These are phyloP conservation scores for Geranium brycei DNA, from an alignment of 345 rosid genomes.

Conservation along the genomic window DNA sequence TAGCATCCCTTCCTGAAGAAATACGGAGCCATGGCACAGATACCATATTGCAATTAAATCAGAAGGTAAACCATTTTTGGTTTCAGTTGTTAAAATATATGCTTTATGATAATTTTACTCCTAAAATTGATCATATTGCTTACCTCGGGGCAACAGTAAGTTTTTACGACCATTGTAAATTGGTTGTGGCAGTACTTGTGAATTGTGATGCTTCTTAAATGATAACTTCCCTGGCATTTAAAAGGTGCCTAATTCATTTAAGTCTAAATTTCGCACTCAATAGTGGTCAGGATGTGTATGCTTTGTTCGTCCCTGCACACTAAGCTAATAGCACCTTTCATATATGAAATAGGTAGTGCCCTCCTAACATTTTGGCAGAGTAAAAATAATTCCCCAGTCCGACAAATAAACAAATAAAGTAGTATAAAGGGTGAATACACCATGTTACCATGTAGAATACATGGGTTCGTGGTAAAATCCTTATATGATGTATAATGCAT, in stretches of 20 bases:
- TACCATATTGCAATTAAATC: slow-evolving; percentile 55
- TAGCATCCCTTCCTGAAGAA: slow-evolving; percentile 88
- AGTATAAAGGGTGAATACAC: no score
- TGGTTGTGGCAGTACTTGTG: background rate
- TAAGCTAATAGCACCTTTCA: no score
- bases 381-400: no score
- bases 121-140: background rate
- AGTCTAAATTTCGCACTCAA: background rate
- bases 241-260: no score
- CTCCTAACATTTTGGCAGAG: no score
- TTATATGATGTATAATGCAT: no score
- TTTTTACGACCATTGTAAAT: background rate
- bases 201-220: background rate
- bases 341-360: no score
- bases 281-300: background rate
- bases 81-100: background rate
- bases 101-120: background rate
- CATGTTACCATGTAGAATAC: no score
- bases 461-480: no score
- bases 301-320: no score
- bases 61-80: slow-evolving; percentile 39
- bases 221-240: background rate
- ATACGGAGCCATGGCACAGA: slow-evolving; percentile 57
- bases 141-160: background rate
- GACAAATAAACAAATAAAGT: no score